Base-by-base conservation (phyloP, 352 stramenopile species). In the Plasmopara halstedii region DNA sequence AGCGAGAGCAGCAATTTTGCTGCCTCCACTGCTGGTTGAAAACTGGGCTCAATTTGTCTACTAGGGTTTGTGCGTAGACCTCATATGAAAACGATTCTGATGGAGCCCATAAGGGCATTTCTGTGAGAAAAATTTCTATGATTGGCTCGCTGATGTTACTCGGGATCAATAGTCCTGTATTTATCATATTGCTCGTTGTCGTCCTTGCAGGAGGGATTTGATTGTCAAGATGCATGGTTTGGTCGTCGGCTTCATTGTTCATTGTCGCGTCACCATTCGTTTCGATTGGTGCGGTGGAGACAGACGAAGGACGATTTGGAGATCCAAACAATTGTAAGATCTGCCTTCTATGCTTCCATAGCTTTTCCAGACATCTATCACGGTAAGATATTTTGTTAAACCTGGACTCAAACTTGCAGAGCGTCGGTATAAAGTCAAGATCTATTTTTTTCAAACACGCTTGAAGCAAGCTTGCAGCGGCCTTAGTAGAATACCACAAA, bases 111-210 rank as follows among this genome's bases (percentile, higher is more conserved):
- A 18, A 13, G 6, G 46, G 35, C n/a, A 42, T 42, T 36, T 51
- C 38, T 6, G 49, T 23, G 15, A 72, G 23, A 44, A 67, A 74
- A 9, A 74, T 39, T 35, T 74, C 64, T 15, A 72, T 46, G 8
- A 74, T 36, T 5, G 61, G 37, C 10, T 64, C 58, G 2, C 46
- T 36, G 36, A 3, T 46, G 17, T 36, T 43, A 33, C 40, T 56
- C n/a, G 64, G 62, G 20, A 74, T 67, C 13, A 72, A 15, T 20
- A 67, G 37, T 1, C 58, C 64, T 21, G 41, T 70, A 10, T 53
- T 50, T 13, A 62, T 36, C 2, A 11, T 14, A 34, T 5, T 6
- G 10, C 22, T 31, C 13, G 14, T 26, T 9, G 19, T 27, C 21
- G n/a, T 38, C 6, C 25, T 29, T 29, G 6, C 25, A 29, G 25